These are phyloP conservation scores for Sugiyamaella valdiviana DNA, from an alignment of 805 yeast genomes.

Conservation along the genomic window DNA sequence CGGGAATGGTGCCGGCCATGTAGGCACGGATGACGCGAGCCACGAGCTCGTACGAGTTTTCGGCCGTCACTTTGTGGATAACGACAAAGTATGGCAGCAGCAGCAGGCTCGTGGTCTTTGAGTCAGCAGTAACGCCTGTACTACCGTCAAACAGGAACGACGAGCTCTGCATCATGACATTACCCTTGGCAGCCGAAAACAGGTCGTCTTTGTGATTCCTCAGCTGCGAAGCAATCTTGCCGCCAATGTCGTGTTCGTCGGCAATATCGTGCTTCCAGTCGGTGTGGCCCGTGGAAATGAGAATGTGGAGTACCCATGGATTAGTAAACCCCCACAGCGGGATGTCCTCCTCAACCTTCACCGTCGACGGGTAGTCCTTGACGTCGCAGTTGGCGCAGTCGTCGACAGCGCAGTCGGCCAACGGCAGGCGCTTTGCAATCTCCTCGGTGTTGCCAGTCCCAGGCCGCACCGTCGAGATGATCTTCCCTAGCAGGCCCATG, in stretches of 20 bases:
- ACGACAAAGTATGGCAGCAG: constrained; percentile 71
- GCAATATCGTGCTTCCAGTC: constrained; percentile 83
- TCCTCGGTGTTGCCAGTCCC: constrained; percentile 25
- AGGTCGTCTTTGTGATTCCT: not conserved
- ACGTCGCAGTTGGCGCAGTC: constrained; percentile 52
- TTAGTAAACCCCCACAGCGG: constrained; percentile 67
- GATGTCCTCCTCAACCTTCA: constrained; percentile 39
- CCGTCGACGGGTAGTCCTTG: constrained; percentile 43
- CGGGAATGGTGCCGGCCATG: constrained; percentile 16
- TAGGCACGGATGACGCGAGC: not conserved
- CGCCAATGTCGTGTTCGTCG: constrained; percentile 29
- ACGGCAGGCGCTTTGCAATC: constrained; percentile 35
- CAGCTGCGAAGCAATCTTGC: constrained; percentile 2
- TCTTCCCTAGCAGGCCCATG: constrained; percentile 13
- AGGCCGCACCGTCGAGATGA: constrained; percentile 3
- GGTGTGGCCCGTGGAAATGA: constrained; percentile 75
- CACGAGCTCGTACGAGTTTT: constrained; percentile 38
- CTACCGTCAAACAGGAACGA: constrained; percentile 43
- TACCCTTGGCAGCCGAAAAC: constrained; percentile 22
- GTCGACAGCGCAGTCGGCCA: constrained; percentile 42
- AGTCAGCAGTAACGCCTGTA: constrained; percentile 24
- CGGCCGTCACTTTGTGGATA: constrained; percentile 46
- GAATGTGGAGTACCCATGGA: constrained; percentile 62
- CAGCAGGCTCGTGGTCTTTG: constrained; percentile 51
- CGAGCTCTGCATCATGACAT: constrained; percentile 48